Conservation (phyloP, 805 yeast genomes). For the Isabelozyma gotoi region DNA sequence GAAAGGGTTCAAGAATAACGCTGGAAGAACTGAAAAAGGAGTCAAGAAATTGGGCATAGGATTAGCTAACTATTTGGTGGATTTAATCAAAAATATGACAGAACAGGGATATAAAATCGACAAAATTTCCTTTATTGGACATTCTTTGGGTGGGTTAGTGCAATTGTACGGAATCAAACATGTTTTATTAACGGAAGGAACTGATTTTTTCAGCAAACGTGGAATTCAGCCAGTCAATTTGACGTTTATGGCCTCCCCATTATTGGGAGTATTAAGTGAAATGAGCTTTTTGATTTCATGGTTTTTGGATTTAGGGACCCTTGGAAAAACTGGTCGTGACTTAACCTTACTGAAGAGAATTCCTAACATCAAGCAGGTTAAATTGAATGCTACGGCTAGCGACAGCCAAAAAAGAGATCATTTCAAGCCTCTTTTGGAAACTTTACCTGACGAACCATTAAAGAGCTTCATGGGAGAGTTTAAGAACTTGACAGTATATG, state of each 20-base stretch:
- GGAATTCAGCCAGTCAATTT: constrained; percentile 31
- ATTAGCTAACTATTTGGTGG: constrained; percentile 27
- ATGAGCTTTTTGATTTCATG: constrained; percentile 38
- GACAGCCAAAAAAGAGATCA: constrained; percentile 10
- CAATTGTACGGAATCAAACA: constrained; percentile 42
- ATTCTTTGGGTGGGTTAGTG: constrained; percentile 44
- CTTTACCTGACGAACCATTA: constrained; percentile 41
- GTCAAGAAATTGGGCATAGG: constrained; percentile 34
- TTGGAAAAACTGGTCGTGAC: constrained; percentile 47
- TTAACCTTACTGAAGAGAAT: constrained; percentile 35
- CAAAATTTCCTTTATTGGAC: constrained; percentile 42
- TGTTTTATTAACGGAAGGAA: constrained; percentile 29
- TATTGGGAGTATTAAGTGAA: constrained; percentile 42
- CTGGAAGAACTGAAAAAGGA: constrained; percentile 44
- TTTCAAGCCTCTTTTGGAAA: constrained; percentile 36
- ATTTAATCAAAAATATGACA: constrained; percentile 21
- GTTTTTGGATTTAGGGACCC: constrained; percentile 44
- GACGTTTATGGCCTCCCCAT: constrained; percentile 42
- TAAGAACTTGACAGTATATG: constrained; percentile 37
- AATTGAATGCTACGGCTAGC: constrained; percentile 10
- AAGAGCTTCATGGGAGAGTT: constrained; percentile 27
- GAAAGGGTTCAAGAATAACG: constrained; percentile 39
- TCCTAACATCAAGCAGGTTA: constrained; percentile 21
- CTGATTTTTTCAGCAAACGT: constrained; percentile 25
- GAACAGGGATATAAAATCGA: constrained; percentile 16